Conservation (phyloP, 768 basidiomycete species). For the Mycena amicta region DNA sequence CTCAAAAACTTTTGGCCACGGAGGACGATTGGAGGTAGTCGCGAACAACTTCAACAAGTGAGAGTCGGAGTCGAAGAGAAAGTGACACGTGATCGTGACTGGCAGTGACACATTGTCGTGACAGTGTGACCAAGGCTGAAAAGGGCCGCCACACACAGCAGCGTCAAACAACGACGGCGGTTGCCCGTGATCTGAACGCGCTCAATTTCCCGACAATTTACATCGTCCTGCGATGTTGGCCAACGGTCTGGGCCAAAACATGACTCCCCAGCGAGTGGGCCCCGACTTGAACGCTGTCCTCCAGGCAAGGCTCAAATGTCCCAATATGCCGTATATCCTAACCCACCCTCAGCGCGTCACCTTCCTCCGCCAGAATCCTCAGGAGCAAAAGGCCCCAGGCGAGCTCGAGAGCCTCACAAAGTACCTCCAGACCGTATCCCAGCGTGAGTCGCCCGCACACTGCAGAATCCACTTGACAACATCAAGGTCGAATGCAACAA, state of each 20-base stretch:
- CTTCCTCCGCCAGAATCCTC: slow-evolving; percentile 53
- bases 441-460: slow-evolving; percentile 33
- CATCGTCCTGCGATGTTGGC: slow-evolving; percentile 35
- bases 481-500: slow-evolving; percentile 26
- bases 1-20: background rate
- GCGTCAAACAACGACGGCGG: slow-evolving; percentile 9
- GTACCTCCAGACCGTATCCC: slow-evolving; percentile 46
- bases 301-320: slow-evolving; percentile 22
- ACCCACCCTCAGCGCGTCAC: slow-evolving; percentile 44
- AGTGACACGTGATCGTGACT: slow-evolving; percentile 35
- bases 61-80: slow-evolving; percentile 17
- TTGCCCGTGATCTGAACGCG: slow-evolving; percentile 26
- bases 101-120: slow-evolving; percentile 26
- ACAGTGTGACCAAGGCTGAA: background rate
- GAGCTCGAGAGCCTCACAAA: slow-evolving; percentile 52
- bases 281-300: background rate
- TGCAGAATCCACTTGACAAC: no score
- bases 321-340: slow-evolving; percentile 33
- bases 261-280: slow-evolving; percentile 31
- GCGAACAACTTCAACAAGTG: slow-evolving; percentile 2
- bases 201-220: background rate
- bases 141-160: background rate
- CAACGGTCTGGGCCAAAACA: slow-evolving; percentile 38
- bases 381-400: slow-evolving; percentile 47
- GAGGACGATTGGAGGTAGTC: background rate